Conservation (phyloP, 805 yeast genomes). For the Limtongozyma cylindracea region DNA sequence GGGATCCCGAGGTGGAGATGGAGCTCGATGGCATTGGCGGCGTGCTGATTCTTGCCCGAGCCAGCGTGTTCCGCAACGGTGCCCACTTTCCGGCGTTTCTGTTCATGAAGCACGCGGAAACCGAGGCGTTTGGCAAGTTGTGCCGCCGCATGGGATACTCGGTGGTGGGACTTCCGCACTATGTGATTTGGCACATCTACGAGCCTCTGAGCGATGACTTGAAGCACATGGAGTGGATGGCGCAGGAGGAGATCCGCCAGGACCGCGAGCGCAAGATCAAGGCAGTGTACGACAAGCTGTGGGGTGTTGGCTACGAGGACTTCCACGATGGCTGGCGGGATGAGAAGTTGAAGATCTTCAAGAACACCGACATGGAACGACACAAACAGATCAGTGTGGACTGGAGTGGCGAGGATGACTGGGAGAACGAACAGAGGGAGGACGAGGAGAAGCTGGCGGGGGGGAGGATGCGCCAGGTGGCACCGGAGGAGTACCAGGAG, state of each 20-base stretch:
- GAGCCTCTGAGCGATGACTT: slow-evolving; percentile 78
- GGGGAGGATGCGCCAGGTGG: no score
- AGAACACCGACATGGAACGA: slow-evolving; percentile 49
- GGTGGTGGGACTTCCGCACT: slow-evolving; percentile 79
- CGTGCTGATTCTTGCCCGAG: slow-evolving; percentile 56
- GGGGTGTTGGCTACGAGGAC: slow-evolving; percentile 60
- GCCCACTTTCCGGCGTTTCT: slow-evolving; percentile 73
- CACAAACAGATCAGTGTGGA: slow-evolving; percentile 21
- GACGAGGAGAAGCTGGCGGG: no score
- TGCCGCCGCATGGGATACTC: slow-evolving; percentile 52
- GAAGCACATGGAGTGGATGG: slow-evolving; percentile 39
- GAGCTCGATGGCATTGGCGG: slow-evolving; percentile 77
- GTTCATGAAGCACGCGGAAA: slow-evolving; percentile 66
- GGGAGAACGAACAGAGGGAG: no score
- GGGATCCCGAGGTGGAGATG: slow-evolving; percentile 35
- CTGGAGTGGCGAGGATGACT: slow-evolving; percentile 51
- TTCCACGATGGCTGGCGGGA: slow-evolving; percentile 46
- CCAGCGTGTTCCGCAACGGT: slow-evolving; percentile 51
- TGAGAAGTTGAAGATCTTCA: slow-evolving; percentile 47
- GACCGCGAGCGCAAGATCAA: slow-evolving; percentile 35
- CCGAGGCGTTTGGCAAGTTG: slow-evolving; percentile 74
- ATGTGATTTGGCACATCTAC: slow-evolving; percentile 75
- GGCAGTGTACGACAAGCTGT: slow-evolving; percentile 41
- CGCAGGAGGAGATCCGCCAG: slow-evolving; percentile 36
- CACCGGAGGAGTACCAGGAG: no score